A percentile compares a stretch with the other conserved stretches of the same genome.
Evolutionary conservation across 768 basidiomycete genomes (phyloP).

Genomic region (Hypsizygus marmoreus): DNA sequence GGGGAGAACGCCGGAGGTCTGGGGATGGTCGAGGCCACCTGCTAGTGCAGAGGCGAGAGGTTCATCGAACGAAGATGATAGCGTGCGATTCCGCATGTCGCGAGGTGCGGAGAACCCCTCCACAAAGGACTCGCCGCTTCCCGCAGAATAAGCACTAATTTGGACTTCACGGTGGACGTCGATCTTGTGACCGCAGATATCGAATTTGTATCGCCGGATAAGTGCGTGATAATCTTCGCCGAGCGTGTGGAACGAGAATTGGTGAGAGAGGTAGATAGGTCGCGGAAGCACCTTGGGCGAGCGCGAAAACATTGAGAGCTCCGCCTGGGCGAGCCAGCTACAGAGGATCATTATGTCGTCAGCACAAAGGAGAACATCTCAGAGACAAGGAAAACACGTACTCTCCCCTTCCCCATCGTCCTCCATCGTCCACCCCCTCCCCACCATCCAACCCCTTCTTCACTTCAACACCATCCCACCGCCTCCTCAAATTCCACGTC

Average conservation of each 20-base stretch:
- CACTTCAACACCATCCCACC: slow-evolving; percentile 55
- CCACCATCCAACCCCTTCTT: slow-evolving; percentile 28
- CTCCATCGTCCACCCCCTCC: slow-evolving; percentile 1
- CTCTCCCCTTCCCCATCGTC: slow-evolving; percentile 32
- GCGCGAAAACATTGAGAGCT: slow-evolving; percentile 73
- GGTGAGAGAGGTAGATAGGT: slow-evolving; percentile 81
- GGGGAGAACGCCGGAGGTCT: slow-evolving; percentile 55
- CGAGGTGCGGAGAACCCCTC: slow-evolving; percentile 48
- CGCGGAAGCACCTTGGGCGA: slow-evolving; percentile 65
- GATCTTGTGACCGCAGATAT: slow-evolving; percentile 57
- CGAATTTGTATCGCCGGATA: slow-evolving; percentile 64
- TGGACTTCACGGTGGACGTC: slow-evolving; percentile 75
- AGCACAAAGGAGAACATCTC: background rate
- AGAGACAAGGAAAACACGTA: slow-evolving; percentile 25
- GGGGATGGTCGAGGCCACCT: slow-evolving; percentile 56
- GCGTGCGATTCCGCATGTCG: slow-evolving; percentile 36
- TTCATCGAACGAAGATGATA: slow-evolving; percentile 71
- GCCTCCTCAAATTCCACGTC: slow-evolving; percentile 64
- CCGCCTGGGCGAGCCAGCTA: slow-evolving; percentile 78
- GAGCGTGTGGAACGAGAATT: slow-evolving; percentile 79
- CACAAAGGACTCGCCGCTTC: slow-evolving; percentile 49
- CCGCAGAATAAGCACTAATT: slow-evolving; percentile 52
- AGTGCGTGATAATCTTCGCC: slow-evolving; percentile 80
- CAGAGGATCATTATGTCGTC: slow-evolving; percentile 11
- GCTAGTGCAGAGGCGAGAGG: slow-evolving; percentile 75